Conservation (phyloP, 176 grass and related monocot genomes). For the Ampelocalamus luodianensis region DNA sequence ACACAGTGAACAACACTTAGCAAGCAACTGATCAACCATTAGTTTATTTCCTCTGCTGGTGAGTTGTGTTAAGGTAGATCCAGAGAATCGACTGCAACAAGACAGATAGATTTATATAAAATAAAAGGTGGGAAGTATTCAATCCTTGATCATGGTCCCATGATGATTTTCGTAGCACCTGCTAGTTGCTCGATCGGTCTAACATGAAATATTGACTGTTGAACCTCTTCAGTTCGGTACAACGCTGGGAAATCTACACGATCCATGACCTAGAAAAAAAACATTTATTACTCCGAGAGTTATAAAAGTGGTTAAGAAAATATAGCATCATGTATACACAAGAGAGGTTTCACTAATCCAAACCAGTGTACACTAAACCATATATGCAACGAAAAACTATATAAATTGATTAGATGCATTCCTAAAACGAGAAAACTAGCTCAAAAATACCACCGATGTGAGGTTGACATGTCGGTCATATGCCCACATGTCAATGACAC, state of each 20-base stretch:
- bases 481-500: too few relatives aligned
- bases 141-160: neutral
- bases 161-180: neutral
- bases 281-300: too few relatives aligned
- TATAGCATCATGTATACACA: neutral
- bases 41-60: neutral
- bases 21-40: neutral
- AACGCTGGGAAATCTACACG: slow-evolving; percentile 33
- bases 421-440: too few relatives aligned
- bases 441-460: too few relatives aligned
- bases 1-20: too few relatives aligned
- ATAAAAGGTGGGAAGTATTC: neutral
- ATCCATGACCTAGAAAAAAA: slow-evolving; percentile 39
- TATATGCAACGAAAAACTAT: too few relatives aligned
- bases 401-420: too few relatives aligned
- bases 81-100: neutral
- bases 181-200: neutral
- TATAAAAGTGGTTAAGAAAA: neutral
- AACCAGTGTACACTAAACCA: neutral
- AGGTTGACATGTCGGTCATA: too few relatives aligned
- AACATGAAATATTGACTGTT: too few relatives aligned
- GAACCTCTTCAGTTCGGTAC: neutral
- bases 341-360: neutral
- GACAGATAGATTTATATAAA: neutral
- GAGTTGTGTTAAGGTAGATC: neutral